These are phyloP conservation scores for Macadamia integrifolia DNA, from an alignment of 164 flowering plant genomes.

Conservation along the genomic window DNA sequence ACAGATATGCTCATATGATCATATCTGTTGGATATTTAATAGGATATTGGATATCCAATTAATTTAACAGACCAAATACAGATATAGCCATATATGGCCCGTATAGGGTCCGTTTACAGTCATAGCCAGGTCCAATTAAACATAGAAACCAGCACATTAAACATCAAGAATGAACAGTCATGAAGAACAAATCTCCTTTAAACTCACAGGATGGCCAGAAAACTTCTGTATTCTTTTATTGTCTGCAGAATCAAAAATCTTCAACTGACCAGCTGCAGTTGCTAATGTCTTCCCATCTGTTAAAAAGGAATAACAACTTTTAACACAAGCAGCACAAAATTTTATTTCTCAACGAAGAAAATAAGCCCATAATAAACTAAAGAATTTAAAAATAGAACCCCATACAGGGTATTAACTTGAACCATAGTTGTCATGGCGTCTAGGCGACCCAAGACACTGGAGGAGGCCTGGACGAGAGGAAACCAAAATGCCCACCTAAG, in stretches of 20 bases:
- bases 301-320: background rate
- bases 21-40: too few relatives aligned
- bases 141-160: background rate
- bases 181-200: background rate
- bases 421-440: background rate
- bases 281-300: constrained; percentile 80
- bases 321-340: background rate
- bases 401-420: background rate
- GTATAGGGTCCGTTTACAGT: too few relatives aligned
- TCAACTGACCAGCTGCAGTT: constrained; percentile 78
- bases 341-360: background rate
- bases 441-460: too few relatives aligned
- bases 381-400: background rate
- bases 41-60: too few relatives aligned
- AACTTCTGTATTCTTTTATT: constrained; percentile 83
- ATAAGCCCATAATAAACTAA: background rate
- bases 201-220: constrained; percentile 94
- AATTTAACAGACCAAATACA: too few relatives aligned
- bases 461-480: background rate
- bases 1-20: too few relatives aligned
- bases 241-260: constrained; percentile 55
- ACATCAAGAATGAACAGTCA: background rate
- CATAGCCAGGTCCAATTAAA: background rate
- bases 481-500: background rate
- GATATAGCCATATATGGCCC: too few relatives aligned